These are phyloP conservation scores for Vaucheria bursata DNA, from an alignment of 352 stramenopile species.

Conservation along the genomic window DNA sequence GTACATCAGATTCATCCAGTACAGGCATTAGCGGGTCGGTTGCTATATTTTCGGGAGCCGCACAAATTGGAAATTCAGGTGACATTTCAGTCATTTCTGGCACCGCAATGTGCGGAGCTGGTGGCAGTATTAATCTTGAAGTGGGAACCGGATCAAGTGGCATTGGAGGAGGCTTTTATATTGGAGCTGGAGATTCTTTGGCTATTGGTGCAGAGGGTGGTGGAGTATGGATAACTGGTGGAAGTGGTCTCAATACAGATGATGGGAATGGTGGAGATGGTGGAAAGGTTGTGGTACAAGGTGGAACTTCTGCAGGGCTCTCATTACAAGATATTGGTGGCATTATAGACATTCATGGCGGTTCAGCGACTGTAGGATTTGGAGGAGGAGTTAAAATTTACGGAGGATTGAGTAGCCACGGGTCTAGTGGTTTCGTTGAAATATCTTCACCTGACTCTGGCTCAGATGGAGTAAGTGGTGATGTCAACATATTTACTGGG, in stretches of 20 bases:
- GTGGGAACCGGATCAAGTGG: constrained; percentile 32
- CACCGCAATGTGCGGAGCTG: constrained; percentile 23
- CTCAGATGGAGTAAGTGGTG: constrained; percentile 65
- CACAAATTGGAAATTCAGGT: constrained; percentile 34
- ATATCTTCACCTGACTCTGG: constrained; percentile 60
- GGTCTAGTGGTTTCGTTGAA: constrained; percentile 49
- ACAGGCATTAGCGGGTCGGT: constrained; percentile 22
- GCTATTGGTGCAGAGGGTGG: constrained; percentile 55
- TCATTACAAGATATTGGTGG: constrained; percentile 51
- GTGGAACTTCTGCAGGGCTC: constrained; percentile 50
- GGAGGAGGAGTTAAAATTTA: constrained; percentile 51
- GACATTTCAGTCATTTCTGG: constrained; percentile 35
- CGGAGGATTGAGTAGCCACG: constrained; percentile 50
- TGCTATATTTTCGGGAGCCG: constrained; percentile 30
- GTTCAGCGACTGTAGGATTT: constrained; percentile 50
- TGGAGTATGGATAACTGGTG: constrained; percentile 37
- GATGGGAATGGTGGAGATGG: constrained; percentile 55
- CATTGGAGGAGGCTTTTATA: constrained; percentile 37
- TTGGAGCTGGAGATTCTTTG: constrained; percentile 52
- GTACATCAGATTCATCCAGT: constrained; percentile 16
- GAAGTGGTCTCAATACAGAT: constrained; percentile 48
- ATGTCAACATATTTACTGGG: constrained; percentile 61
- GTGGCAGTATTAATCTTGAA: constrained; percentile 39
- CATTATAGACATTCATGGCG: constrained; percentile 49
- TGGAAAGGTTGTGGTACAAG: constrained; percentile 48